phyloP scores from a whole-genome alignment of 495 filamentous ascomycete species.

The Neurospora sp. region DNA sequence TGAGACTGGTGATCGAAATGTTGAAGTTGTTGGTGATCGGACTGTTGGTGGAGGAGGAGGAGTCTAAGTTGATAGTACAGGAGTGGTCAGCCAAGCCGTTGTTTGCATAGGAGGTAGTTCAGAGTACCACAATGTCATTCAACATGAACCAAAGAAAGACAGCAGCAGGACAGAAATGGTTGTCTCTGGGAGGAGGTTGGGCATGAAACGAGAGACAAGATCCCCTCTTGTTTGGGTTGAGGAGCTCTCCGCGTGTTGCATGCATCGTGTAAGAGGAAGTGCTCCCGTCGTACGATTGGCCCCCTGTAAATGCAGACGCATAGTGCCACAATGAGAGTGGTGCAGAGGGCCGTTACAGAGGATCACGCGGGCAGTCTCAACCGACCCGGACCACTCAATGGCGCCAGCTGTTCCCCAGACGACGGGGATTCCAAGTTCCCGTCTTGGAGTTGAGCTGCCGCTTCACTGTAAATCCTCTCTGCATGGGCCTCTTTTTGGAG shows the following conservation, averaged over 20 bases:
- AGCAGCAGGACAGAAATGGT: neutral
- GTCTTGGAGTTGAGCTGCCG: slow-evolving; percentile 3
- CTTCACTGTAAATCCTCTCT: neutral
- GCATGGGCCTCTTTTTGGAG: neutral
- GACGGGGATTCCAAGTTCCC: no score
- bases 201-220: neutral
- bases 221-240: neutral
- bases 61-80: slow-evolving; percentile 2
- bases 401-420: neutral
- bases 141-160: neutral
- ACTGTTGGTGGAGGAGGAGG: neutral
- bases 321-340: neutral
- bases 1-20: slow-evolving; percentile 4
- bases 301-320: neutral
- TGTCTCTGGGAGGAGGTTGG: neutral
- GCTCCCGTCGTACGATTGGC: neutral
- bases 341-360: neutral
- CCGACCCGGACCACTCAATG: neutral
- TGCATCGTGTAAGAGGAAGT: neutral
- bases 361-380: neutral
- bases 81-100: slow-evolving; percentile 13
- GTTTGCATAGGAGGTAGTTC: neutral
- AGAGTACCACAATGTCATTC: neutral
- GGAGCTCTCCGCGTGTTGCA: neutral
- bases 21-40: neutral